A percentile compares a stretch with the other conserved stretches of the same genome.
phyloP scores from a whole-genome alignment of 2,329 filamentous ascomycete species.

The Arthrinium phaeospermum region DNA sequence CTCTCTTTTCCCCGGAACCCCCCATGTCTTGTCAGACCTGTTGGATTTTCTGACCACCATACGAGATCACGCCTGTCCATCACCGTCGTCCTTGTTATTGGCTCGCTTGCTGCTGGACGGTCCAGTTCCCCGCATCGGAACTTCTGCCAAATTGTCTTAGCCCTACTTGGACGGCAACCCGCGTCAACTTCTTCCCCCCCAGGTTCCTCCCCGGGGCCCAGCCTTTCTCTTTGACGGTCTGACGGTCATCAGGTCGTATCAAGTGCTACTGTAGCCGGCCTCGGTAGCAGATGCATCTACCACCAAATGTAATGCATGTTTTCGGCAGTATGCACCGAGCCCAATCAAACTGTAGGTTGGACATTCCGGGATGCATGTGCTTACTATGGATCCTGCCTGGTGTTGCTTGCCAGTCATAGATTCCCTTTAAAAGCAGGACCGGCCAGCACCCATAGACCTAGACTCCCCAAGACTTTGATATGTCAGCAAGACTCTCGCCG shows the following conservation, averaged over 20 bases:
- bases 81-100: background rate
- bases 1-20: background rate
- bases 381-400: background rate
- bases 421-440: background rate
- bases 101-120: background rate
- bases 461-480: background rate
- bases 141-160: background rate
- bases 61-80: background rate
- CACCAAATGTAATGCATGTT: background rate
- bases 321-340: background rate
- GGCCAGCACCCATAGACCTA: background rate
- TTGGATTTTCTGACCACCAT: background rate
- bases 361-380: background rate
- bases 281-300: background rate
- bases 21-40: background rate
- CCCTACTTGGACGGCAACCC: background rate
- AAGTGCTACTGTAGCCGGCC: background rate
- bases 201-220: background rate
- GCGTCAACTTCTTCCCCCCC: background rate
- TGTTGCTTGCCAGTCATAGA: background rate
- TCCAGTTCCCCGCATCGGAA: background rate
- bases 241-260: background rate
- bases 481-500: background rate
- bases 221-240: background rate
- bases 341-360: background rate